Percentiles rank a stretch among this genome's conserved stretches.
phyloP scores from a whole-genome alignment of 148 eudicot genomes.

The Diospyros kaki region DNA sequence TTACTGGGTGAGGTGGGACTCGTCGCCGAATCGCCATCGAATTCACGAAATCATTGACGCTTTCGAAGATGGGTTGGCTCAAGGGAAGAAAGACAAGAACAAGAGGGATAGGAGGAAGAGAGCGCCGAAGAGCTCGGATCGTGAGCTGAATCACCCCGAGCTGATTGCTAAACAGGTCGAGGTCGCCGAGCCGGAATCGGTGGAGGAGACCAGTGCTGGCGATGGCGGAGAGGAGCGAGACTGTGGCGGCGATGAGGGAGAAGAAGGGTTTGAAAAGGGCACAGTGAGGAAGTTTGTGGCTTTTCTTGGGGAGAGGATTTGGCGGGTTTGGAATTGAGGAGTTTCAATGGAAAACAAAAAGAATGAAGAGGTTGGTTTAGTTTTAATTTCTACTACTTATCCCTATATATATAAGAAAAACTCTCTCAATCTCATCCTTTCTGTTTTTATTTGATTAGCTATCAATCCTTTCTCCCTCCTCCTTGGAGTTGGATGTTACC shows the following conservation, averaged over 20 bases:
- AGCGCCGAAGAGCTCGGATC: constrained; percentile 11
- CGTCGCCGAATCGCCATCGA: constrained; percentile 68
- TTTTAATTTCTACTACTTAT: not conserved
- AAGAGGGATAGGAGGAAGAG: constrained; percentile 31
- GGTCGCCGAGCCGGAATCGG: constrained; percentile 16
- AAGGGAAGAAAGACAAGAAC: constrained; percentile 3
- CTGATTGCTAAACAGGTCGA: constrained; percentile 16
- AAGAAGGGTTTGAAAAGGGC: constrained; percentile 19
- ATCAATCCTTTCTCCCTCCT: not conserved
- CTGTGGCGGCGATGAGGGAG: constrained; percentile 13
- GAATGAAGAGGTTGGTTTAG: constrained; percentile 13
- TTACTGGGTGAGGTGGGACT: constrained; percentile 81
- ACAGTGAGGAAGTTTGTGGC: constrained; percentile 32
- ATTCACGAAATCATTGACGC: constrained; percentile 83
- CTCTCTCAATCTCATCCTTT: no score
- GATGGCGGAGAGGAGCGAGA: not conserved
- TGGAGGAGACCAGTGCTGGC: not conserved
- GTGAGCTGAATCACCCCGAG: constrained; percentile 13
- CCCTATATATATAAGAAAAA: not conserved
- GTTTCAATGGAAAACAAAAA: not conserved
- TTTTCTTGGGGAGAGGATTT: constrained; percentile 39
- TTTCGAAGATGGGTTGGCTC: constrained; percentile 49
- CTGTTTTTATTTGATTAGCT: not conserved
- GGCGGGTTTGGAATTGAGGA: constrained; percentile 38
- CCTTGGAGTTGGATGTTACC: constrained; percentile 10